phyloP scores from a whole-genome alignment of 768 basidiomycete genomes.

The Auricularia sp. region DNA sequence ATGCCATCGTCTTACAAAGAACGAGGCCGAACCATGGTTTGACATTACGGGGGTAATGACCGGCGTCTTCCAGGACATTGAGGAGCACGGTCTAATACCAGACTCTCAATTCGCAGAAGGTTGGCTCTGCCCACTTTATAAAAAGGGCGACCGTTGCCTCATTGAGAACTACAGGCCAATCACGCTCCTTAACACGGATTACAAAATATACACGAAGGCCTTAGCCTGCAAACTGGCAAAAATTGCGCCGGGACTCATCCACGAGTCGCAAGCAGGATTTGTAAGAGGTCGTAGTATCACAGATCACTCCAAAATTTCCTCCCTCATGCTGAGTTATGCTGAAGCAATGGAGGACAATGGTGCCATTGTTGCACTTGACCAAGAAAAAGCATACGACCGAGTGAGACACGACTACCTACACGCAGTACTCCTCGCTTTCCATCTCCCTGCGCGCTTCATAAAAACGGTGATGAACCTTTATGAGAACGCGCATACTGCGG shows the following conservation, averaged over 20 bases:
- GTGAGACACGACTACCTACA: constrained; percentile 15
- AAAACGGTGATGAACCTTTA: constrained; percentile 15
- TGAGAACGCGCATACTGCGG: constrained; percentile 6
- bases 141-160: neutral
- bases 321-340: constrained; percentile 8
- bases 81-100: no score
- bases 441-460: constrained; percentile 13
- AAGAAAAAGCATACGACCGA: constrained; percentile 16
- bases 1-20: no score
- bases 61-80: no score
- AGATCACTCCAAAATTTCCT: constrained; percentile 10
- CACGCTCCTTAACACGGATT: constrained; percentile 15
- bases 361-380: constrained; percentile 8
- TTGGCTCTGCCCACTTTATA: constrained; percentile 9
- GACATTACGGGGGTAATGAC: no score
- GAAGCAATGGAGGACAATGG: constrained; percentile 12
- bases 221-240: constrained; percentile 5
- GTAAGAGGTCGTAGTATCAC: constrained; percentile 10
- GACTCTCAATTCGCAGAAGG: neutral
- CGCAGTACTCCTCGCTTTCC: constrained; percentile 4
- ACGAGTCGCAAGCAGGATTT: constrained; percentile 15
- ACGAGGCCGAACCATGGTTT: no score
- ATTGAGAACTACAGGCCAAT: constrained; percentile 16
- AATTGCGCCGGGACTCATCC: neutral
- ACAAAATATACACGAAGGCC: constrained; percentile 14